These are phyloP conservation scores for Rubus parviflorus DNA, from an alignment of 306 rosid genomes.

Conservation along the genomic window DNA sequence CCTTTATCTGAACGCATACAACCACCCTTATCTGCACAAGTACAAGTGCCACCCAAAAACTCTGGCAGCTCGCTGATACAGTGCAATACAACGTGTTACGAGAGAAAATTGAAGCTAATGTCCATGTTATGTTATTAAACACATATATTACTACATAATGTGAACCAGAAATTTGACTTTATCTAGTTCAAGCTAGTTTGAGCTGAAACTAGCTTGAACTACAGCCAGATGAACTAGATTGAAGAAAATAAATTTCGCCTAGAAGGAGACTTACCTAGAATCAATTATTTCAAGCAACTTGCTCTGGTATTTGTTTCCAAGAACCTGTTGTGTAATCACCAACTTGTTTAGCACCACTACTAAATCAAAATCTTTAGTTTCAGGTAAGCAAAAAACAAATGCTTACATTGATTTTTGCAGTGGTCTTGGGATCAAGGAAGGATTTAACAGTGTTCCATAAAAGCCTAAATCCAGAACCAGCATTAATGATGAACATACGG, in stretches of 20 bases:
- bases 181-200: background rate
- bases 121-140: background rate
- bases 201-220: background rate
- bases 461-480: conserved; percentile 95
- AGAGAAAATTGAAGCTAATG: background rate
- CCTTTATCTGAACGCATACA: conserved; percentile 96
- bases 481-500: conserved; percentile 97
- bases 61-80: conserved; percentile 84
- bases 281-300: conserved; percentile 93
- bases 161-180: background rate
- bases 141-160: background rate
- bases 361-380: conserved; percentile 16
- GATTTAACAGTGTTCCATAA: conserved; percentile 88
- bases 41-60: conserved; percentile 88
- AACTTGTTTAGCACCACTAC: conserved; percentile 27
- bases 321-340: conserved; percentile 55
- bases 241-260: background rate
- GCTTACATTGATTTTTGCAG: conserved; percentile 78
- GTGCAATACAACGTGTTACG: conserved; percentile 15
- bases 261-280: conserved; percentile 48
- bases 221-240: background rate
- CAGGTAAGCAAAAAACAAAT: background rate
- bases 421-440: conserved; percentile 91
- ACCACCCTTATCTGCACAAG: conserved; percentile 94
- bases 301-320: conserved; percentile 93